Conservation (phyloP, 768 basidiomycete genomes). For the Xanthoconium purpureum region DNA sequence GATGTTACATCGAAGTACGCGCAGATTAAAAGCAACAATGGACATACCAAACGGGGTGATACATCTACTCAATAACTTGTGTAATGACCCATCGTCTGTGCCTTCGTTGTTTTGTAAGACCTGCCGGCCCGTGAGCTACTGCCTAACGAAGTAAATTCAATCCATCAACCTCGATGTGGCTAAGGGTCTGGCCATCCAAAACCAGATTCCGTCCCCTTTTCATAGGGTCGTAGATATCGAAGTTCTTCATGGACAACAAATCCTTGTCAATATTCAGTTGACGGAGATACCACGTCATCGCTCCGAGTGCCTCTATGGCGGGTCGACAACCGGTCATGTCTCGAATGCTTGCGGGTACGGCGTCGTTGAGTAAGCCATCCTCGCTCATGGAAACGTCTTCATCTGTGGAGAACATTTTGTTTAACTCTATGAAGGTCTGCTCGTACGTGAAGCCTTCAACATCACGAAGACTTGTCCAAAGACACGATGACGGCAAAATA, state of each 20-base stretch:
- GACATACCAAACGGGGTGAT: conserved; percentile 82
- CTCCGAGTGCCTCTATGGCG: conserved; percentile 84
- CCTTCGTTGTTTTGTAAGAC: conserved; percentile 92
- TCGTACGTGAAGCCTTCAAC: conserved; percentile 82
- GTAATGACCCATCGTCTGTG: conserved; percentile 83
- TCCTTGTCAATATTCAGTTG: conserved; percentile 96
- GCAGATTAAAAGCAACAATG: conserved; percentile 6
- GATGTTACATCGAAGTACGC: conserved; percentile 7
- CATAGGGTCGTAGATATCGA: conserved; percentile 97
- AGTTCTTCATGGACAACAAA: conserved; percentile 92
- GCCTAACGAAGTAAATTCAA: neutral
- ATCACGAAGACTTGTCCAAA: conserved; percentile 84
- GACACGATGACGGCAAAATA: conserved; percentile 73
- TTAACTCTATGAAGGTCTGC: conserved; percentile 65
- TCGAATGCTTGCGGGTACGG: conserved; percentile 70
- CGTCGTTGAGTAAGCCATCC: conserved; percentile 33
- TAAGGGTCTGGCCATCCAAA: conserved; percentile 91
- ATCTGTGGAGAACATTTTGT: conserved; percentile 54
- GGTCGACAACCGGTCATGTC: conserved; percentile 60
- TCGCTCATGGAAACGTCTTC: conserved; percentile 48
- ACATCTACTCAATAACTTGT: conserved; percentile 79
- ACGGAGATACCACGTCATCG: conserved; percentile 91
- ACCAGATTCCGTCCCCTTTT: conserved; percentile 80
- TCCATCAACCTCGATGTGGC: conserved; percentile 80
- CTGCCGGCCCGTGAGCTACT: conserved; percentile 34